These are phyloP conservation scores for Iberis pinnata DNA, from an alignment of 345 rosid species.

Conservation along the genomic window DNA sequence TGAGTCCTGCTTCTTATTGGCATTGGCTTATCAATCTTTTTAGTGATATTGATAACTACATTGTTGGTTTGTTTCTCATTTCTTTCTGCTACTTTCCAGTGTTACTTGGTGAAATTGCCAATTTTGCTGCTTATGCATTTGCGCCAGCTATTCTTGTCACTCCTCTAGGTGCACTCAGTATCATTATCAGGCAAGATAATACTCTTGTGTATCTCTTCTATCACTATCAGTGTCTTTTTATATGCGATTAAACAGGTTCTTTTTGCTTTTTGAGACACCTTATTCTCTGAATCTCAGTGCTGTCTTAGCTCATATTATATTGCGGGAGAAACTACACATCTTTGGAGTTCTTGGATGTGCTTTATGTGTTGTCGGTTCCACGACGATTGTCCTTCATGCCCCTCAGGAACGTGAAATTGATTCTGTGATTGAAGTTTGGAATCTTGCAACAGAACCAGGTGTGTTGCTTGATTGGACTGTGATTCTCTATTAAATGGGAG, in stretches of 20 bases:
- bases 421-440: slow-evolving; percentile 89
- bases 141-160: slow-evolving; percentile 97
- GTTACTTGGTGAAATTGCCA: slow-evolving; percentile 94
- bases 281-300: slow-evolving; percentile 55
- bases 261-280: neutral
- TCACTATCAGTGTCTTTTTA: neutral
- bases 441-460: slow-evolving; percentile 99
- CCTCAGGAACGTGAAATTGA: slow-evolving; percentile 88
- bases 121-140: slow-evolving; percentile 97
- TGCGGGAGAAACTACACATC: slow-evolving; percentile 69
- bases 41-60: neutral
- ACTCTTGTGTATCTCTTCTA: neutral
- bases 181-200: slow-evolving; percentile 65
- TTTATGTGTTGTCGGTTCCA: slow-evolving; percentile 93
- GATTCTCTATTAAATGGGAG: neutral
- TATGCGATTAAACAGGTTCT: neutral
- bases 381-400: slow-evolving; percentile 90
- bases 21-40: neutral
- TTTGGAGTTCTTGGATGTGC: slow-evolving; percentile 96
- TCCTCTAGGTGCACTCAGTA: slow-evolving; percentile 94
- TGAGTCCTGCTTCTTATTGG: slow-evolving; percentile 34
- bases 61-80: neutral
- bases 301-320: slow-evolving; percentile 77
- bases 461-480: slow-evolving; percentile 7
- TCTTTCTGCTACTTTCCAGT: slow-evolving; percentile 37